Base-by-base conservation (phyloP, 1,284 basidiomycete genomes). In the Gomphus bonarii region DNA sequence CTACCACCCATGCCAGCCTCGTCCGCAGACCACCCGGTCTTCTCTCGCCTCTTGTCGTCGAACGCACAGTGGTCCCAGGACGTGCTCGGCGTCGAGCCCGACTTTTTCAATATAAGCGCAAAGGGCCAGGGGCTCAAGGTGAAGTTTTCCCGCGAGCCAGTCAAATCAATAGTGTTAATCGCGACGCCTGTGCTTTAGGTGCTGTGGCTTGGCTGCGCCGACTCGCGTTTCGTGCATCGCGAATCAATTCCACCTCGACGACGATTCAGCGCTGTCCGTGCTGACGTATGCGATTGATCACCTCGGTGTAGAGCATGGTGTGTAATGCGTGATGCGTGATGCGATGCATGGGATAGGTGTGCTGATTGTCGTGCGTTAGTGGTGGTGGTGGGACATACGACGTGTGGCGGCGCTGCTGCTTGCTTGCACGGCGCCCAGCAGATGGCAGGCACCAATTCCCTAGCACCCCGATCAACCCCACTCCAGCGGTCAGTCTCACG, bases 291-390 rank as follows among this genome's bases (percentile, higher is more conserved):
- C 90, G 8, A 76, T 97, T 42, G 78, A 81, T 62, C 74, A 79
- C 63, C 75, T 97, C 58, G 85, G 88, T 58, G 86, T 95, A 44
- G 78, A 89, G 69, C 88, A 97, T 72, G 80, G 89, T 91, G 66
- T 66, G 77, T n/a, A n/a, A n/a, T n/a, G n/a, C n/a, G n/a, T n/a
- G n/a, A n/a, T n/a, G n/a, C n/a, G n/a, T n/a, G n/a, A n/a, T n/a
- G n/a, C n/a, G n/a, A n/a, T n/a, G n/a, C n/a, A n/a, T n/a, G n/a
- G n/a, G n/a, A n/a, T n/a, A n/a, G n/a, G n/a, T n/a, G n/a, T n/a
- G n/a, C n/a, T n/a, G n/a, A n/a, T n/a, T n/a, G n/a, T n/a, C n/a
- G n/a, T n/a, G n/a, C n/a, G n/a, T n/a, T 67, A 88, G 87, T 94
- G 61, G 75, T 91, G 58, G 73, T 94, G 61, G 87, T 85, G 22